Evolutionary conservation across 257 asterid species (phyloP).

Genomic region (Solanum boliviense): DNA sequence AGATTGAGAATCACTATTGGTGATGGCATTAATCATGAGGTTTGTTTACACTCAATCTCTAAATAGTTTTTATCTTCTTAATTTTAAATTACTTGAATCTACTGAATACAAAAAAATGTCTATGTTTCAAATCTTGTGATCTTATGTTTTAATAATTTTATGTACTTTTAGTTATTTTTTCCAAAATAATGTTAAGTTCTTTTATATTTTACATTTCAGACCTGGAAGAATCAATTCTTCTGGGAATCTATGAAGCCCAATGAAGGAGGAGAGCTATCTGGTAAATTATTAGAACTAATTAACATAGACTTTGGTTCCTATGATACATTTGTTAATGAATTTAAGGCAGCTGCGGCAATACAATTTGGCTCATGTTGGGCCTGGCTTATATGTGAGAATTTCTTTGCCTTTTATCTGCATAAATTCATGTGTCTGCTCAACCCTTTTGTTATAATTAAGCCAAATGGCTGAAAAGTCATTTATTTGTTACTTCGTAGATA

Average conservation of each 20-base stretch:
- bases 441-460: neutral
- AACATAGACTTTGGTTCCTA: slow-evolving; percentile 87
- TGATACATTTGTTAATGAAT: slow-evolving; percentile 54
- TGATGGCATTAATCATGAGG: no score
- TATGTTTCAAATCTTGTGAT: no score
- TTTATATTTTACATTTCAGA: slow-evolving; percentile 15
- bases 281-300: slow-evolving; percentile 55
- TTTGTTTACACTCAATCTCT: no score
- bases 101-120: no score
- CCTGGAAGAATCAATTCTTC: slow-evolving; percentile 85
- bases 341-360: slow-evolving; percentile 78
- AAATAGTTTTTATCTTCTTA: no score
- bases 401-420: neutral
- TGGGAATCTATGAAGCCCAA: slow-evolving; percentile 91
- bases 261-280: slow-evolving; percentile 83
- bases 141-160: no score
- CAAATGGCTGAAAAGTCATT: neutral
- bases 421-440: neutral
- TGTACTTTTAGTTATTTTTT: no score
- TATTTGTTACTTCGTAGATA: neutral
- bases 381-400: slow-evolving; percentile 88
- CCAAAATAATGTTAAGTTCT: no score
- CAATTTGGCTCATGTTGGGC: slow-evolving; percentile 98
- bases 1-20: no score
- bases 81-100: no score